Evolutionary conservation across 768 basidiomycete species (phyloP).

Genomic region (Lentinula aciculospora): DNA sequence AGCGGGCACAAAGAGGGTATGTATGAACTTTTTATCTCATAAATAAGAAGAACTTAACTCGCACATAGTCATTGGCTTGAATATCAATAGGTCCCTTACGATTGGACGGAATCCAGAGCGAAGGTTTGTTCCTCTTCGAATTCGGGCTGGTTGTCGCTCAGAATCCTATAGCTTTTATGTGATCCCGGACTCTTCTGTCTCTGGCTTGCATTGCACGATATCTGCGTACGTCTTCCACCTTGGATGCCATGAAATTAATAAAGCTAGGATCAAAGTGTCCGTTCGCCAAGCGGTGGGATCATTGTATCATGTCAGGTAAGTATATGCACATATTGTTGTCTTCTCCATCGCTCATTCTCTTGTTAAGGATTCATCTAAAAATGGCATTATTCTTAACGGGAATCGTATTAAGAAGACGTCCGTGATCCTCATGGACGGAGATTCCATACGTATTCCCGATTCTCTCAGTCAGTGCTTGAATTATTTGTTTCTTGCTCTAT

Average conservation of each 20-base stretch:
- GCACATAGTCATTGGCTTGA: constrained; percentile 50
- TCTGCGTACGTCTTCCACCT: constrained; percentile 53
- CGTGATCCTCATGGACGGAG: constrained; percentile 74
- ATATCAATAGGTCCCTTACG: constrained; percentile 53
- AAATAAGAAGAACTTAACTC: no score
- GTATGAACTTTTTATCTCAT: no score
- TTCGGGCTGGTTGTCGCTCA: background rate
- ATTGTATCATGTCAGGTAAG: constrained; percentile 76
- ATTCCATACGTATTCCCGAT: constrained; percentile 60
- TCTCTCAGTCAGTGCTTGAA: constrained; percentile 45
- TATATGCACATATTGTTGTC: background rate
- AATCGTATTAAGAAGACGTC: constrained; percentile 61
- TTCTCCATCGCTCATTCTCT: background rate
- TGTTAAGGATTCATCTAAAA: constrained; percentile 67
- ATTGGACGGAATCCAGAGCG: constrained; percentile 69
- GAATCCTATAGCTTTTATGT: constrained; percentile 49
- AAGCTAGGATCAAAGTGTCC: constrained; percentile 39
- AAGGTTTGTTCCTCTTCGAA: constrained; percentile 37
- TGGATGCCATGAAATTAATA: background rate
- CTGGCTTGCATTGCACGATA: constrained; percentile 70
- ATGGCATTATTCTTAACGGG: constrained; percentile 68
- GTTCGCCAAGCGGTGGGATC: constrained; percentile 63
- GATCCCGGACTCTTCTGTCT: constrained; percentile 56
- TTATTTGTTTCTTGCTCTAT: background rate
- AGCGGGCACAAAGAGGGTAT: constrained; percentile 65